Base-by-base conservation (phyloP, 257 asterid species). In the Salvia rosmarinus region DNA sequence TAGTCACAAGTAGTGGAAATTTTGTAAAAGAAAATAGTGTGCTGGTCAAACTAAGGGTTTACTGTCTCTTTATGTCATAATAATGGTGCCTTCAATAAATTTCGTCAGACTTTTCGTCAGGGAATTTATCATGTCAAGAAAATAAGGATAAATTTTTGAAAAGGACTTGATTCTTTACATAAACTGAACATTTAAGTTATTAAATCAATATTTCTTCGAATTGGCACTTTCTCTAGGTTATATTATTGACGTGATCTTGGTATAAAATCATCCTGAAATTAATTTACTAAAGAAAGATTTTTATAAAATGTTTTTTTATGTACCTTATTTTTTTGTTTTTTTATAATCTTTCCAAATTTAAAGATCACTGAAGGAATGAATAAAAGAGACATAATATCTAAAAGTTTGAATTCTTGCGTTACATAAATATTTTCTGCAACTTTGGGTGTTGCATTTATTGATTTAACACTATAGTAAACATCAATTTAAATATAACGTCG, bases 11-110 rank as follows among this genome's bases (percentile, higher is more conserved):
- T 67, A 43, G 81, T 79, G 64, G 79, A 81, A 74, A 62, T 6
- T 16, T 66, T 78, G 73, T 76, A 67, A 73, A 40, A 71, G 51
- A 16, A 66, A 13, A 52, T 14, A 77, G 78, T 78, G 66, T 55
- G 55, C 67, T 77, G 71, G 85, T 79, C 83, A 77, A 75, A 69
- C 46, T 43, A 43, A 65, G 63, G 71, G 79, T 73, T 73, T 69
- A 70, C 66, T 64, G 66, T 51, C 23, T 21, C 51, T 66, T 65
- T 16, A 65, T 66, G 51, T 37, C 70, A 61, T 40, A 71, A 55
- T 20, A 34, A 62, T 54, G 68, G 14, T 23, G 50, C 46, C 25
- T 32, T 63, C 11, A 64, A 21, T 64, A 14, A 39, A 59, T 72
- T 12, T 64, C 17, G 78, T 40, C 71, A 72, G 70, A 58, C 3